These are phyloP conservation scores for Crotalaria pallida DNA, from an alignment of 306 rosid genomes.

Conservation along the genomic window DNA sequence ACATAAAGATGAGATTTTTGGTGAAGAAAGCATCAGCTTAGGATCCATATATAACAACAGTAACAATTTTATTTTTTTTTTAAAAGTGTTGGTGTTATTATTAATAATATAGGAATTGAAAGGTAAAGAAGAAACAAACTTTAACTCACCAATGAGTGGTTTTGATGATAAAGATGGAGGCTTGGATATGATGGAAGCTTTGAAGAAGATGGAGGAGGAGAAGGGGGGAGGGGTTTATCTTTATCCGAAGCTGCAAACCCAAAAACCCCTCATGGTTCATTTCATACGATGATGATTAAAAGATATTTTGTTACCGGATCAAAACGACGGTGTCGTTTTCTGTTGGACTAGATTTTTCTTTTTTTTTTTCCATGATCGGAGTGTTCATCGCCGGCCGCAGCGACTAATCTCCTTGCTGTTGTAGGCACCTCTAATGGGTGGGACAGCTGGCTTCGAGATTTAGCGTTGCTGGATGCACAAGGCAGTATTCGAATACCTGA, in stretches of 20 bases:
- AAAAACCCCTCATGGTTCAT: neutral
- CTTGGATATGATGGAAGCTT: neutral
- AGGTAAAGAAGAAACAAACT: slow-evolving; percentile 5
- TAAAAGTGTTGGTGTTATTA: neutral
- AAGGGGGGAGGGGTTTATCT: neutral
- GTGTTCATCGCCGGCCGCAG: too few relatives aligned
- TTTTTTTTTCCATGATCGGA: too few relatives aligned
- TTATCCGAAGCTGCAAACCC: neutral
- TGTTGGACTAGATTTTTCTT: too few relatives aligned
- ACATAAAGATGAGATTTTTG: slow-evolving; percentile 31
- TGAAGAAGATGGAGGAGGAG: neutral
- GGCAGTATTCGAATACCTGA: too few relatives aligned
- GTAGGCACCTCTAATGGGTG: too few relatives aligned
- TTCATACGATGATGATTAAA: too few relatives aligned
- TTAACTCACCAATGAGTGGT: neutral
- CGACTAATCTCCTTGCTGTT: too few relatives aligned
- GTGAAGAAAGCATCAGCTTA: slow-evolving; percentile 33
- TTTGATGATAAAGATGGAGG: neutral
- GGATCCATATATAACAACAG: slow-evolving; percentile 43
- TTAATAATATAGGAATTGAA: neutral
- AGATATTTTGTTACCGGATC: neutral
- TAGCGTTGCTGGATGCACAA: too few relatives aligned
- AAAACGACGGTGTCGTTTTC: neutral
- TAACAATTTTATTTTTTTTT: too few relatives aligned
- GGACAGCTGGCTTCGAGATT: too few relatives aligned